Base-by-base conservation (phyloP, 768 basidiomycete species). In the Serpula lacrymans region DNA sequence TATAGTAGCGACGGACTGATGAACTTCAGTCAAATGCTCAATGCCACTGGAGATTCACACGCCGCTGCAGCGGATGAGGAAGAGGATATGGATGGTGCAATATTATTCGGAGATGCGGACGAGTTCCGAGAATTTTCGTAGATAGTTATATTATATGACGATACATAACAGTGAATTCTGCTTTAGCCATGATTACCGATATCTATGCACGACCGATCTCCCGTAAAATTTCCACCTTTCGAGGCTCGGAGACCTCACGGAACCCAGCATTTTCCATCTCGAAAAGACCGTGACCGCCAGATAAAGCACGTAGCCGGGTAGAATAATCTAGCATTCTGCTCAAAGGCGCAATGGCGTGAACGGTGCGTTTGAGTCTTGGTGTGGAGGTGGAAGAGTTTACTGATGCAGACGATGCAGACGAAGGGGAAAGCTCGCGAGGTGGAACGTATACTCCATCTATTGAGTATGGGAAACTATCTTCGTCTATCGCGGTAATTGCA, bases 211-310 rank as follows among this genome's bases (percentile, higher is more conserved):
- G 73, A 11, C 89, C 89, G 43, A 92, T 80, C 57, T 91, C 89
- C 47, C 69, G 71, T 42, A 92, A 60, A 43, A 92, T 90, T 51
- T 89, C 88, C 37, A 74, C 35, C 58, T 72, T 80, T 43, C 88
- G 73, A 23, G 67, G 50, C 36, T 78, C 70, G 16, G 75, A 70
- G 2, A 91, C 88, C 43, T 69, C 62, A 52, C 70, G 76, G 64
- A 91, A 93, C 12, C 88, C 89, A n/a, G 80, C 84, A 34, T 74
- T 76, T 22, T 65, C 64, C 81, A 87, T 85, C 54, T 92, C 88
- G 51, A 92, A 91, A 13, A 70, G 55, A 10, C 88, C 90, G 55
- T 88, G 80, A 3, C 90, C 90, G 34, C 86, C 90, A 2, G 87
- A 84, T 26, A 92, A 60, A 1, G 90, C 84, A 13, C 90, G 82